Base-by-base conservation (phyloP, 2,329 filamentous ascomycete genomes). In the Monilinia aucupariae region DNA sequence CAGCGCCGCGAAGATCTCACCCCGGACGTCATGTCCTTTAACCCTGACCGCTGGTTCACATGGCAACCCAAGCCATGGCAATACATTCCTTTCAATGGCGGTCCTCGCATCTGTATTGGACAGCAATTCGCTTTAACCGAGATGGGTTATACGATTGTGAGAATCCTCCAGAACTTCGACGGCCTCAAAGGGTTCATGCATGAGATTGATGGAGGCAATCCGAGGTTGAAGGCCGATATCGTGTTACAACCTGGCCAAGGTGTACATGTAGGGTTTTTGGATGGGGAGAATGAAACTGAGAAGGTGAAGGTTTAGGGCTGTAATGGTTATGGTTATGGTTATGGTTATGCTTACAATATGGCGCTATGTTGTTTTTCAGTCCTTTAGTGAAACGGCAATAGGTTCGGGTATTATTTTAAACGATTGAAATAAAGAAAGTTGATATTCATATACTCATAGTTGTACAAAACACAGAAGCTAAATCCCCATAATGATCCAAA, bases 51-150 rank as follows among this genome's bases (percentile, higher is more conserved):
- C 63, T 92, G 88, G 88, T 76, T 75, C 56, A 65, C 75, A 68
- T 84, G 84, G 81, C 82, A 85, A 71, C 86, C 86, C 0, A 82
- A 81, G 71, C 83, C 84, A 0, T 90, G 87, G 84, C 82, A 86
- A 66, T 91, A 89, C 72, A 81, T 91, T 49, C 88, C 89, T 4
- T 91, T 91, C 75, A 91, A 90, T 72, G 86, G 86, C 13, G 88
- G 88, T 0, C 86, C 88, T 50, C 78, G 89, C 39, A 88, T 90
- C 71, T 90, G 89, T 75, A 84, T 92, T 64, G 88, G 89, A 1
- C 88, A 93, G 79, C 88, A 93, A 74, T 93, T 92, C 73, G 90
- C 90, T 17, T 76, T 92, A 53, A 91, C 88, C 0, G 88, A 92
- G 78, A 89, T 89, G 78, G 78, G 78, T 37, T 92, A 92, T 72